Conservation (phyloP, 352 stramenopile species). For the Pythium coloratum region DNA sequence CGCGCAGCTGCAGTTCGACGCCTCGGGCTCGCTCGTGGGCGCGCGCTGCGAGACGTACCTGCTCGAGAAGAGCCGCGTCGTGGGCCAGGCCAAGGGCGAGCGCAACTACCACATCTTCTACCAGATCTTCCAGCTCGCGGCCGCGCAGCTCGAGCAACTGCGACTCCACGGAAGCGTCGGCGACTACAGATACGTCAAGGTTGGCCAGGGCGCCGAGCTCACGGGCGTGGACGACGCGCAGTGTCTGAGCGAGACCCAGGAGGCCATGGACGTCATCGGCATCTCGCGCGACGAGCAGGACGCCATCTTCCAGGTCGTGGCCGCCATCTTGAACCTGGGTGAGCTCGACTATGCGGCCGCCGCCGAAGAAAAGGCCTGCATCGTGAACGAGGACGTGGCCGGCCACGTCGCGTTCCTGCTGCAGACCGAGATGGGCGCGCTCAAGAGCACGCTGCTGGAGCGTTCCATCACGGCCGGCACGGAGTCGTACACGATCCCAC, state of each 20-base stretch:
- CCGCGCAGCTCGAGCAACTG: constrained; percentile 49
- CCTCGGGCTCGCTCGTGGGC: constrained; percentile 55
- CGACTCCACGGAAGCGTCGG: constrained; percentile 55
- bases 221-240: constrained; percentile 70
- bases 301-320: constrained; percentile 93
- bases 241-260: constrained; percentile 82
- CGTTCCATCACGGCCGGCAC: constrained; percentile 91
- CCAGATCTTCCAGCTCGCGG: constrained; percentile 82
- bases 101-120: constrained; percentile 99
- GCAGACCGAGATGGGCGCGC: constrained; percentile 53
- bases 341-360: constrained; percentile 91
- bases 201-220: constrained; percentile 50
- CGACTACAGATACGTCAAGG: constrained; percentile 81
- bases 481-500: constrained; percentile 92
- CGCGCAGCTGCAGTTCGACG: constrained; percentile 77
- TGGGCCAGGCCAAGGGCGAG: constrained; percentile 89
- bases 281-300: constrained; percentile 89
- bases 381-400: constrained; percentile 60
- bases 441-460: constrained; percentile 89
- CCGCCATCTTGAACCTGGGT: constrained; percentile 96
- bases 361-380: constrained; percentile 53
- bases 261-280: constrained; percentile 89
- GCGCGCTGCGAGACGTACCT: constrained; percentile 91
- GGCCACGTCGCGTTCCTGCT: constrained; percentile 61
- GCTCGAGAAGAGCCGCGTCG: constrained; percentile 95